Conservation (phyloP, 208 protist species). For the Acanthamoeba royreba region DNA sequence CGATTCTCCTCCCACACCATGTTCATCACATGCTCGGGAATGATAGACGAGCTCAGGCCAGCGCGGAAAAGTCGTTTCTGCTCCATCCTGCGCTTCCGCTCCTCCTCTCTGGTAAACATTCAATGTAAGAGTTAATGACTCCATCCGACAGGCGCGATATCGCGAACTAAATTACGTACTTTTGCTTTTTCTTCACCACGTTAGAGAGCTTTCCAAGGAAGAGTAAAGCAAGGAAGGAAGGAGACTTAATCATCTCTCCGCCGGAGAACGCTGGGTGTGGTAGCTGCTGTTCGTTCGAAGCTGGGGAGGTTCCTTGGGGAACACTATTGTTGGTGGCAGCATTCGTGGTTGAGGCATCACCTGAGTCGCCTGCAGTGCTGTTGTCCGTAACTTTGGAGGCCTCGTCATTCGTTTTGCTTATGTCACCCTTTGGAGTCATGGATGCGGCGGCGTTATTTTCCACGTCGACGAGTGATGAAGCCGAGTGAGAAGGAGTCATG, state of each 20-base stretch:
- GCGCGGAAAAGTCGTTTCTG: not conserved
- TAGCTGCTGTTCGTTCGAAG: not conserved
- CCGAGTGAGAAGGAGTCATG: conserved; percentile 11
- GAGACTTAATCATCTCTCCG: conserved; percentile 29
- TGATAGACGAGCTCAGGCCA: not conserved
- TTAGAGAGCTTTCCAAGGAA: conserved; percentile 16
- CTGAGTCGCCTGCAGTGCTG: not conserved
- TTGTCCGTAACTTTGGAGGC: not conserved
- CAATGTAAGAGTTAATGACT: not conserved
- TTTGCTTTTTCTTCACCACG: not conserved
- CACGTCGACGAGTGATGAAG: not conserved
- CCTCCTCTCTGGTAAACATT: not conserved
- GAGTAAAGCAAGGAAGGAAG: conserved; percentile 33
- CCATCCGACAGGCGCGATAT: not conserved
- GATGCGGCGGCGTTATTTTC: not conserved
- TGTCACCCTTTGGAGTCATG: not conserved
- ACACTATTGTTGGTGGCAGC: not conserved
- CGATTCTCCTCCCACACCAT: conserved; percentile 33
- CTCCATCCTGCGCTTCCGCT: not conserved
- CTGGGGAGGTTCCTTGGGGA: not conserved
- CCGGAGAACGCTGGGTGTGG: not conserved
- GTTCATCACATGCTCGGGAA: conserved; percentile 24
- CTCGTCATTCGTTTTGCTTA: not conserved
- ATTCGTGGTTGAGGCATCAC: not conserved
- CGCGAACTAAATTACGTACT: not conserved